A percentile compares a stretch with the other conserved stretches of the same genome.
Evolutionary conservation across 495 filamentous ascomycete species (phyloP).

Genomic region (Penicillium canescens): DNA sequence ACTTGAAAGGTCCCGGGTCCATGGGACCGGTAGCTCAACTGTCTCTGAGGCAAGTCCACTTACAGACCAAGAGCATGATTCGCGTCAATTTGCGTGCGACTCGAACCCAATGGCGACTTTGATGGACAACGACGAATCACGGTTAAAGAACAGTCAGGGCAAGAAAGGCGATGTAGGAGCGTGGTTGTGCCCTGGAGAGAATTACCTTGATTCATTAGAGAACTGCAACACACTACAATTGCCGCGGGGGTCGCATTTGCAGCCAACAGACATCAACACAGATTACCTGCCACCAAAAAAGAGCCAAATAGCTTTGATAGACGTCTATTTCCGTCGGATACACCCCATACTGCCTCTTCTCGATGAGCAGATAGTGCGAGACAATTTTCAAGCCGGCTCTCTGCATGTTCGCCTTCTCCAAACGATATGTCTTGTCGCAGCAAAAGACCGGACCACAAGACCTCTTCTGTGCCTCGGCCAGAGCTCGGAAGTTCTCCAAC

Average conservation of each 20-base stretch:
- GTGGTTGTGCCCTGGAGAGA: conserved; percentile 16
- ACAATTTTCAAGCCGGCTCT: conserved; percentile 16
- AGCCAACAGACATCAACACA: neutral
- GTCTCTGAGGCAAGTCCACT: neutral
- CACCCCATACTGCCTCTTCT: conserved; percentile 31
- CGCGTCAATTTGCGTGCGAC: conserved; percentile 20
- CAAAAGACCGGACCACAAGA: conserved; percentile 30
- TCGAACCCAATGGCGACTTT: conserved; percentile 24
- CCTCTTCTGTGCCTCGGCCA: conserved; percentile 23
- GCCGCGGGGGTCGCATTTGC: no score
- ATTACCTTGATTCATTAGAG: neutral
- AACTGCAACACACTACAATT: neutral
- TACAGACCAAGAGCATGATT: neutral
- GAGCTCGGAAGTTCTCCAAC: conserved; percentile 7
- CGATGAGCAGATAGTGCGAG: conserved; percentile 21
- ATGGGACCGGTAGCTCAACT: neutral
- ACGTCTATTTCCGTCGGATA: conserved; percentile 26
- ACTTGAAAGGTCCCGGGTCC: neutral
- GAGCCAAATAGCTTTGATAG: conserved; percentile 19
- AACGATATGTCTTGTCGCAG: conserved; percentile 34
- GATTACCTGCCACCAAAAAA: conserved; percentile 15
- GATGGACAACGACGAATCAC: conserved; percentile 11
- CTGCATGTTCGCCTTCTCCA: conserved; percentile 25
- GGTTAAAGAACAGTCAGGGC: conserved; percentile 15
- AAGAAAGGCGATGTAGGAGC: conserved; percentile 21